A percentile compares a stretch with the other conserved stretches of the same genome.
phyloP scores from a whole-genome alignment of 2,329 filamentous ascomycete genomes.

The Onygenales sp. region DNA sequence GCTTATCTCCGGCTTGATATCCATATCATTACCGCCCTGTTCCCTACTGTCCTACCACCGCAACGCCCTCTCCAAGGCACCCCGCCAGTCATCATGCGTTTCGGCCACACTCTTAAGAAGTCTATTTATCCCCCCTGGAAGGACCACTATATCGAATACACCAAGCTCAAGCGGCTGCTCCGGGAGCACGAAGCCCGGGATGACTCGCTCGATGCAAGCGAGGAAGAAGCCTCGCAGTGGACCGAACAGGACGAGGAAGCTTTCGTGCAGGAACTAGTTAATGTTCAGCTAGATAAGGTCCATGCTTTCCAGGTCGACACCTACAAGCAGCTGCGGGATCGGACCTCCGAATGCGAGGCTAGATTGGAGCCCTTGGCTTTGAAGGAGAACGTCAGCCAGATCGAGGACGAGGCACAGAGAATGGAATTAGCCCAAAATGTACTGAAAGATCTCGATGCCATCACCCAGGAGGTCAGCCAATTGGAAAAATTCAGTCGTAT shows the following conservation, averaged over 20 bases:
- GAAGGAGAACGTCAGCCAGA: conserved; percentile 24
- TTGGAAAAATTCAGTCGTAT: conserved; percentile 90
- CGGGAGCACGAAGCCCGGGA: conserved; percentile 58
- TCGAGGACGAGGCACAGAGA: conserved; percentile 32
- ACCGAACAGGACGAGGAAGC: conserved; percentile 87
- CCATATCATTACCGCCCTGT: conserved; percentile 4
- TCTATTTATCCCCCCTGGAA: conserved; percentile 82
- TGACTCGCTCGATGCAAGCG: conserved; percentile 28
- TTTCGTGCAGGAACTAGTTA: conserved; percentile 93
- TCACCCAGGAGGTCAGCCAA: conserved; percentile 78
- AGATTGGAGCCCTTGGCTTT: conserved; percentile 51
- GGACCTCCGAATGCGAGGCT: conserved; percentile 61
- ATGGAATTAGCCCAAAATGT: conserved; percentile 56
- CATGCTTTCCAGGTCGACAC: conserved; percentile 76
- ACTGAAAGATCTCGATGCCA: conserved; percentile 63
- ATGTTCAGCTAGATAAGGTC: conserved; percentile 90
- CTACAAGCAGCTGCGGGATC: conserved; percentile 71
- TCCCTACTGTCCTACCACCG: background rate
- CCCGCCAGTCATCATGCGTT: conserved; percentile 57
- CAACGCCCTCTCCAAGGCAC: conserved; percentile 13
- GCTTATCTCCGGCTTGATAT: background rate
- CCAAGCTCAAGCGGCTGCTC: conserved; percentile 80
- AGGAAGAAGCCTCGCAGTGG: conserved; percentile 58
- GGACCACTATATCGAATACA: conserved; percentile 90
- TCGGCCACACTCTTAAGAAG: conserved; percentile 76